Percentiles rank a stretch among this genome's conserved stretches.
phyloP scores from a whole-genome alignment of 2,329 filamentous ascomycete species.

The Meredithiella fracta region DNA sequence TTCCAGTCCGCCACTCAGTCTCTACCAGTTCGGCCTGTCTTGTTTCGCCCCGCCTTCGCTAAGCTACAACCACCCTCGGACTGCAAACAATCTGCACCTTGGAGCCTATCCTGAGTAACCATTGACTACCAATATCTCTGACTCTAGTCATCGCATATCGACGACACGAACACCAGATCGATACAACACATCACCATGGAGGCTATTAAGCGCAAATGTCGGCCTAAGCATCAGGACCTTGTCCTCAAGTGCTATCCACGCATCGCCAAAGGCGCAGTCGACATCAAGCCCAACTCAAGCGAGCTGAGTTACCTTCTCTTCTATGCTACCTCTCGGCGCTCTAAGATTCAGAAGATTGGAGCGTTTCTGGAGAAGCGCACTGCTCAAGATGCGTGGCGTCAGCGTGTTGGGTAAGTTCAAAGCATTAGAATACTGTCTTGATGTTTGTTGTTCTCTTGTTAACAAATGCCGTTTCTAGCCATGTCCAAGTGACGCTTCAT shows the following conservation, averaged over 20 bases:
- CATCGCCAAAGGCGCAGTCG: constrained; percentile 76
- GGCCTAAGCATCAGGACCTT: constrained; percentile 92
- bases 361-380: constrained; percentile 90
- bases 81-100: too few species aligned
- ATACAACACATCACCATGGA: constrained; percentile 37
- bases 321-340: constrained; percentile 85
- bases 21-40: too few species aligned
- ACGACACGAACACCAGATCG: constrained; percentile 8
- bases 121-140: too few species aligned
- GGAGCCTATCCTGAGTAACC: background rate
- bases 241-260: constrained; percentile 93
- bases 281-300: constrained; percentile 90
- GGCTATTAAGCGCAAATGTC: constrained; percentile 50
- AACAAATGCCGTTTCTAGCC: constrained; percentile 34
- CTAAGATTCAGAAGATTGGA: constrained; percentile 92
- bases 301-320: constrained; percentile 94
- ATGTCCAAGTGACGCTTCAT: constrained; percentile 86
- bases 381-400: constrained; percentile 75
- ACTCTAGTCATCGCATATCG: background rate
- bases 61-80: too few species aligned
- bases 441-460: background rate
- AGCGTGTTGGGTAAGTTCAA: constrained; percentile 57
- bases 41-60: too few species aligned
- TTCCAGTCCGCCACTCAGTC: too few species aligned
- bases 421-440: background rate